Conservation (phyloP, 768 basidiomycete genomes). For the Cystobasidium onofrii region DNA sequence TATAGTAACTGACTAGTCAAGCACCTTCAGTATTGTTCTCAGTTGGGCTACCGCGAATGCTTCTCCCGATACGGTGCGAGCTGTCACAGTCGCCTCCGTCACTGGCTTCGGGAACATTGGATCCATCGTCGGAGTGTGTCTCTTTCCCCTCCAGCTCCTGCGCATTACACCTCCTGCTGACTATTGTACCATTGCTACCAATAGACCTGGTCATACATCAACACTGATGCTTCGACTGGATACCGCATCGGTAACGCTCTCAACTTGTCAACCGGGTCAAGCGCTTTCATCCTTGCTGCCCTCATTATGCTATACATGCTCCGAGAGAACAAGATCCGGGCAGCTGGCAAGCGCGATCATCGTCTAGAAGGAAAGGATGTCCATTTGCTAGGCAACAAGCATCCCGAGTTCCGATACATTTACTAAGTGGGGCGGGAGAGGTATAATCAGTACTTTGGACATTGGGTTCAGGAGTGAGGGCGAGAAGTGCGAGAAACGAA, state of each 20-base stretch:
- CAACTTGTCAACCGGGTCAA: conserved; percentile 24
- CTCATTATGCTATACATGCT: conserved; percentile 36
- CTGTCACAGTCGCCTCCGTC: conserved; percentile 12
- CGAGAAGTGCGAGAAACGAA: no score
- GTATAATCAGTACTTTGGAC: no score
- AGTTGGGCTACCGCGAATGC: conserved; percentile 2
- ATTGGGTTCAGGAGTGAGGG: no score
- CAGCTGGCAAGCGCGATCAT: conserved; percentile 39
- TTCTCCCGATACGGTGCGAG: conserved; percentile 21
- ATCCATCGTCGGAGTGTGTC: not conserved
- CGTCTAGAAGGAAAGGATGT: conserved; percentile 37
- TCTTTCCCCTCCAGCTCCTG: not conserved
- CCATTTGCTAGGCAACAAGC: conserved; percentile 32
- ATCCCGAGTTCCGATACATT: conserved; percentile 26
- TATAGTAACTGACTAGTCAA: not conserved
- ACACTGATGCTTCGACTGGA: conserved; percentile 9
- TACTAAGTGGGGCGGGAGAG: not conserved
- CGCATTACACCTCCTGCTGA: no score
- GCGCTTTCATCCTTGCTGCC: conserved; percentile 18
- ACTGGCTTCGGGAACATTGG: conserved; percentile 23
- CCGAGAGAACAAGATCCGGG: conserved; percentile 41
- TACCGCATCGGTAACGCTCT: conserved; percentile 37
- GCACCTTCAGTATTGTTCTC: not conserved
- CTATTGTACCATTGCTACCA: no score
- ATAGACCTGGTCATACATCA: conserved; percentile 36